phyloP scores from a whole-genome alignment of 2,329 filamentous ascomycete species.

The Biscogniauxia marginata region DNA sequence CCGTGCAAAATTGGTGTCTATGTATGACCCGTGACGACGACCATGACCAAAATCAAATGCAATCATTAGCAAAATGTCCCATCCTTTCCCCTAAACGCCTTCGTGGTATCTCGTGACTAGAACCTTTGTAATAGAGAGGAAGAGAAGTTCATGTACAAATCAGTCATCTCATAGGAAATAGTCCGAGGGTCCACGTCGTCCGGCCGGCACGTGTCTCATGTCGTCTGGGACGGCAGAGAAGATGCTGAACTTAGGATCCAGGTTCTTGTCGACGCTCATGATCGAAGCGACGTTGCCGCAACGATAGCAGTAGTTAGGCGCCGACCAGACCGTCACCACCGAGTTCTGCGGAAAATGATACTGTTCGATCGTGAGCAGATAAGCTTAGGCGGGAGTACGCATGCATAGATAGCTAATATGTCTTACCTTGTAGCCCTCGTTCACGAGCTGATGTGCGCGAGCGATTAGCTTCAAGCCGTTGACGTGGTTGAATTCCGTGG shows the following conservation, averaged over 20 bases:
- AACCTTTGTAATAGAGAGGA: slow-evolving; percentile 13
- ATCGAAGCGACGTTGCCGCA: slow-evolving; percentile 97
- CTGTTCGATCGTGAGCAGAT: slow-evolving; percentile 41
- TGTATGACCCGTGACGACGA: background rate
- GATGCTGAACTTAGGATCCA: slow-evolving; percentile 89
- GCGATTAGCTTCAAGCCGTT: slow-evolving; percentile 95
- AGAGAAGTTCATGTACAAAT: slow-evolving; percentile 10
- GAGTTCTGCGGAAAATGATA: slow-evolving; percentile 96
- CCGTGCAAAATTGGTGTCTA: background rate
- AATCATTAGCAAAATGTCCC: background rate
- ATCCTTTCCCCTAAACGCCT: slow-evolving; percentile 18
- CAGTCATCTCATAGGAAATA: slow-evolving; percentile 60
- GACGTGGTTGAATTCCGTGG: slow-evolving; percentile 95
- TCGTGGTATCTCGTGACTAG: slow-evolving; percentile 30
- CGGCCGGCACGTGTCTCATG: slow-evolving; percentile 74
- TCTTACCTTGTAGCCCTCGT: slow-evolving; percentile 91
- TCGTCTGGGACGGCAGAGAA: slow-evolving; percentile 89
- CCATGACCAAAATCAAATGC: background rate
- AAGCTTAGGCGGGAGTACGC: background rate
- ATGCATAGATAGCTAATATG: slow-evolving; percentile 32
- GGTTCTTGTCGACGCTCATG: slow-evolving; percentile 83
- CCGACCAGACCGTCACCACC: slow-evolving; percentile 97
- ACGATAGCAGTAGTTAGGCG: slow-evolving; percentile 91
- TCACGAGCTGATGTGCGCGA: slow-evolving; percentile 95
- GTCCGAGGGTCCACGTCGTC: slow-evolving; percentile 64